phyloP scores from a whole-genome alignment of 2,329 filamentous ascomycete species.

The Calonectria fujianensis region DNA sequence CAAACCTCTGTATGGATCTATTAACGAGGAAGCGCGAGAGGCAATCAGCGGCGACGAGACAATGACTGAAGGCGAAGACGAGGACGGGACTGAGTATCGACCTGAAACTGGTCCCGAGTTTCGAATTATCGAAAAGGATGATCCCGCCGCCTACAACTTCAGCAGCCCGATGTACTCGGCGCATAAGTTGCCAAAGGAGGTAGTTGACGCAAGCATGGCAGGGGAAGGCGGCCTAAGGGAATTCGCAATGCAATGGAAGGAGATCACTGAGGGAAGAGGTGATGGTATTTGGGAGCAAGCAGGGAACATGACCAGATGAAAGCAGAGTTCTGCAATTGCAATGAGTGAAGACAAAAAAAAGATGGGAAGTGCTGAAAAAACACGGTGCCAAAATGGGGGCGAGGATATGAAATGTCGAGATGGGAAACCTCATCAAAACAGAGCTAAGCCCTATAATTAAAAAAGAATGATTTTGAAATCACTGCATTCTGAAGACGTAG shows the following conservation, averaged over 20 bases:
- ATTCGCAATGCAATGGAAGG: slow-evolving; percentile 85
- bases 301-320: slow-evolving; percentile 24
- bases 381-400: neutral
- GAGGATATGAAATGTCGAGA: neutral
- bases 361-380: neutral
- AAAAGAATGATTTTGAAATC: neutral
- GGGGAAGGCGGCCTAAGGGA: slow-evolving; percentile 87
- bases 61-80: slow-evolving; percentile 62
- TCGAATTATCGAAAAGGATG: slow-evolving; percentile 86
- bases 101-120: slow-evolving; percentile 84
- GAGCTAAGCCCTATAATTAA: neutral
- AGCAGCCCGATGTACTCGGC: slow-evolving; percentile 92
- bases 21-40: slow-evolving; percentile 54
- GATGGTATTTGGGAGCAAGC: slow-evolving; percentile 64
- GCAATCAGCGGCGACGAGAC: slow-evolving; percentile 62
- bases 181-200: slow-evolving; percentile 95
- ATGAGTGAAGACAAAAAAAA: neutral
- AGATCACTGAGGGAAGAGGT: slow-evolving; percentile 68
- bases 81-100: slow-evolving; percentile 68
- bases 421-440: neutral
- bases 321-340: neutral
- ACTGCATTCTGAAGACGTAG: neutral
- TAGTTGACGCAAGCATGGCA: slow-evolving; percentile 82
- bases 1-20: slow-evolving; percentile 71
- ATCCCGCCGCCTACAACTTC: slow-evolving; percentile 92